Base-by-base conservation (phyloP, 768 basidiomycete genomes). In the Pleurotus sapidus region DNA sequence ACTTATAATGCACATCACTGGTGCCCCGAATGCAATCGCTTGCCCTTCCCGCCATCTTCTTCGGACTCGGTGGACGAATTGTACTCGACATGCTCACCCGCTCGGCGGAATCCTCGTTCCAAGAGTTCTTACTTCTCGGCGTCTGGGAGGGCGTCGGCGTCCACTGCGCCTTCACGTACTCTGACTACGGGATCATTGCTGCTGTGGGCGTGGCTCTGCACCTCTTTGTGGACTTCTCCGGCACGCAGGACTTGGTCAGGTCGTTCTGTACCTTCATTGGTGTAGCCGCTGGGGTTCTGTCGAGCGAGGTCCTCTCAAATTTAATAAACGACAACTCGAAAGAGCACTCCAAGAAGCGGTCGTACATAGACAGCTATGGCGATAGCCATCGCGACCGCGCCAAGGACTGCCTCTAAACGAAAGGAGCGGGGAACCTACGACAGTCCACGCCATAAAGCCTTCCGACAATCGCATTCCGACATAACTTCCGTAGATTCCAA, bases 91-190 rank as follows among this genome's bases (percentile, higher is more conserved):
- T 78, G 59, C 70, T 84, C 61, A 82, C 76, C 60, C 73, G 72
- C 60, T 74, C 74, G 58, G 72, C 72, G 49, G 78, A 76, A 49
- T 66, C 80, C 24, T 71, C 81, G 62, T 69, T 86, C 42, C 80
- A 80, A 58, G 82, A 88, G 64, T 77, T 78, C 63, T 71, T 91
- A 66, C 82, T 93, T 57, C 71, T 81, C 50, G 90, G 90, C 50
- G 78, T 86, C 63, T 85, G 87, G 79, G 87, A 91, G 69, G 90
- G 90, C 49, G 83, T 89, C 61, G 86, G 81, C 23, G 74, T 93
- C 51, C 87, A 90, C 64, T 87, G 83, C 64, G 77, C 86, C 55
- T 77, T 82, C 60, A 77, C 81, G 57, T 77, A 78, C 56, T 77
- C 79, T 47, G 74, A 77, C 58, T 71, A 87, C 37, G 78, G 80